phyloP scores from a whole-genome alignment of 768 basidiomycete genomes.

The Boletus coccyginus region DNA sequence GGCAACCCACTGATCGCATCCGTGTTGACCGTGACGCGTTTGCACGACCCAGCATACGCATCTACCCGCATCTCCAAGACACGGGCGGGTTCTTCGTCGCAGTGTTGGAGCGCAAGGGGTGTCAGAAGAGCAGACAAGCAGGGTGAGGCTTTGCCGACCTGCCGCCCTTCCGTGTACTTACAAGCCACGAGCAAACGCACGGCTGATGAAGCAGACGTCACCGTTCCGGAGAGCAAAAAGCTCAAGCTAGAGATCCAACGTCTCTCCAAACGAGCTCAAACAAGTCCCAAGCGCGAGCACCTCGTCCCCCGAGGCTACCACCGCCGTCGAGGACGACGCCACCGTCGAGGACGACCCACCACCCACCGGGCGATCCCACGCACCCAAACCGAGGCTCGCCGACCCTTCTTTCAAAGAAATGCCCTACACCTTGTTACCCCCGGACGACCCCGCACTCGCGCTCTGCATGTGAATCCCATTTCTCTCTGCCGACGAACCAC shows the following conservation, averaged over 20 bases:
- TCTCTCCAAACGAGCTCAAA: conserved; percentile 3
- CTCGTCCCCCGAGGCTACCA: conserved; percentile 1
- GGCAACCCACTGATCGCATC: not conserved
- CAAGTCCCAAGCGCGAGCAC: conserved; percentile 1
- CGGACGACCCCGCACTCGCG: conserved; percentile 65
- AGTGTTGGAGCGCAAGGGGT: conserved; percentile 59
- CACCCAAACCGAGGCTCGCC: conserved; percentile 14
- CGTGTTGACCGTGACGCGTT: not conserved
- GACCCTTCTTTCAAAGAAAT: conserved; percentile 75
- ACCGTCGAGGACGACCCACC: conserved; percentile 2
- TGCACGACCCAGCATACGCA: conserved; percentile 58
- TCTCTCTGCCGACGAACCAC: not conserved
- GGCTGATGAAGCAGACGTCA: conserved; percentile 40
- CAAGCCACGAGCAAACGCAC: conserved; percentile 41
- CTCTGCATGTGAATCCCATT: conserved; percentile 63
- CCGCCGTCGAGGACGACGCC: conserved; percentile 1
- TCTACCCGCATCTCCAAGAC: conserved; percentile 95
- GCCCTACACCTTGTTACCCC: conserved; percentile 80
- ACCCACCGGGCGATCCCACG: not conserved
- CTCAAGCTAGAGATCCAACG: conserved; percentile 38
- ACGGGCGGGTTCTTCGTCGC: conserved; percentile 99
- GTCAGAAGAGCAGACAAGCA: conserved; percentile 4
- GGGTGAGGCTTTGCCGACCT: conserved; percentile 8
- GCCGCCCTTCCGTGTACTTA: not conserved
- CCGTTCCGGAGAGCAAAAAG: conserved; percentile 50